Conservation (phyloP, 179 eudicot species). For the Silene vulgaris region DNA sequence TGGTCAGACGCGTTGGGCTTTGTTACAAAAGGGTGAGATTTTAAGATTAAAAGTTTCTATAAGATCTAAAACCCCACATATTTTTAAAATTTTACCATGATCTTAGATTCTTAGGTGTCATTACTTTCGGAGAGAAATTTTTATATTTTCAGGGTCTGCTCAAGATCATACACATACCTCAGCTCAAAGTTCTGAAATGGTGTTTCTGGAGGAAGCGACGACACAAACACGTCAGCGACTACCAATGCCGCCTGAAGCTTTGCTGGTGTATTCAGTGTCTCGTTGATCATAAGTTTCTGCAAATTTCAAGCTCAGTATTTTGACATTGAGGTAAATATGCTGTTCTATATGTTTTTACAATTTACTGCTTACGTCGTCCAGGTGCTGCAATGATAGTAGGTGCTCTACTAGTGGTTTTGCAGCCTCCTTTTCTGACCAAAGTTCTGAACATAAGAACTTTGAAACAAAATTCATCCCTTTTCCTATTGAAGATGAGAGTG, state of each 20-base stretch:
- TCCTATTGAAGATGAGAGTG: slow-evolving; percentile 77
- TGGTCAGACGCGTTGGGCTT: background rate
- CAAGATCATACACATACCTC: slow-evolving; percentile 34
- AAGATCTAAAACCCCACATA: background rate
- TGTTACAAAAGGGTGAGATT: background rate
- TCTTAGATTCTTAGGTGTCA: background rate
- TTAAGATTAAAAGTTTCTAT: background rate
- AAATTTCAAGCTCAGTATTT: slow-evolving; percentile 8
- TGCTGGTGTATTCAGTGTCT: slow-evolving; percentile 50
- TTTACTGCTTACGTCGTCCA: slow-evolving; percentile 55
- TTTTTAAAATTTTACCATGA: background rate
- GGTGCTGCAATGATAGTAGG: slow-evolving; percentile 56
- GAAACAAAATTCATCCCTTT: slow-evolving; percentile 62
- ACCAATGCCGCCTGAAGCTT: slow-evolving; percentile 69
- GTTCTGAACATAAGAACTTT: slow-evolving; percentile 55
- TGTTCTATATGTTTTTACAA: background rate
- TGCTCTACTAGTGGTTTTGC: slow-evolving; percentile 72
- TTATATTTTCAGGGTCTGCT: background rate
- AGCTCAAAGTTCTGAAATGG: slow-evolving; percentile 58
- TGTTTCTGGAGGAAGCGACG: slow-evolving; percentile 53
- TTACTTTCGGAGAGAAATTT: background rate
- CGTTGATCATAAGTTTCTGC: slow-evolving; percentile 88
- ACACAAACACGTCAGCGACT: slow-evolving; percentile 58
- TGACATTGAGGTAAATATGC: background rate
- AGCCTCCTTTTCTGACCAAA: slow-evolving; percentile 52